Percentiles rank a stretch among this genome's conserved stretches.
Evolutionary conservation across 371 early-diverging fungal species (phyloP).

Genomic region (Caulochytrium protostelioides): DNA sequence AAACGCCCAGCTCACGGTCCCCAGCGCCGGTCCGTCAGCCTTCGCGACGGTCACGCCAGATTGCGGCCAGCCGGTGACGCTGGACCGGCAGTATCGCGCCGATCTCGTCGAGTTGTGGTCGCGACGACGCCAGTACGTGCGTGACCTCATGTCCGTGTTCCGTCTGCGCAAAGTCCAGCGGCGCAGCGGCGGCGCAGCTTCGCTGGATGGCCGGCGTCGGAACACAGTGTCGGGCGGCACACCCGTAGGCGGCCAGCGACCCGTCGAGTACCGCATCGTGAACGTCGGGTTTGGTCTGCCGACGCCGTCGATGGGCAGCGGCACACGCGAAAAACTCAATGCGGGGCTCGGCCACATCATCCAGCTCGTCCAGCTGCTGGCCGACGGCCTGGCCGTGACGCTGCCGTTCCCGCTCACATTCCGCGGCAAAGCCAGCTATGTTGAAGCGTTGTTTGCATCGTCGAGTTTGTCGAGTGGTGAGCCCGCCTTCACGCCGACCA

Average conservation of each 20-base stretch:
- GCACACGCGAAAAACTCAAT: constrained; percentile 50
- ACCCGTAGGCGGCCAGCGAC: not conserved
- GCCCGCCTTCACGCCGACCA: too few species aligned
- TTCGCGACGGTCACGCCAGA: too few species aligned
- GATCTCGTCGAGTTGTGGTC: too few species aligned
- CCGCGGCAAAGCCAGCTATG: constrained; percentile 37
- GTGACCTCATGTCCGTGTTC: constrained; percentile 33
- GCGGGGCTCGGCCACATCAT: constrained; percentile 54
- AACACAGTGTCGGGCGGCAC: not conserved
- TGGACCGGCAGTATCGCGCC: too few species aligned
- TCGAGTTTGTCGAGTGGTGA: constrained; percentile 11
- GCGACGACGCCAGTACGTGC: too few species aligned
- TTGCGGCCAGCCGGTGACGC: too few species aligned
- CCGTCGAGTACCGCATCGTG: constrained; percentile 20
- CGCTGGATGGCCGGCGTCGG: constrained; percentile 1
- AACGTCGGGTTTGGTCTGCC: constrained; percentile 24
- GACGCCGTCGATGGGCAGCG: constrained; percentile 6
- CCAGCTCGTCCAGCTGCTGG: constrained; percentile 52
- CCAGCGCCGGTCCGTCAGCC: too few species aligned
- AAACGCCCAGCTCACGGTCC: too few species aligned
- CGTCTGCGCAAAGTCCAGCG: constrained; percentile 13
- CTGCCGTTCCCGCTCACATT: constrained; percentile 39
- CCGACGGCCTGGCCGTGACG: constrained; percentile 50
- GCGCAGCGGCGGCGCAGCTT: constrained; percentile 1
- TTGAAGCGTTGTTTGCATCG: constrained; percentile 10